Evolutionary conservation across 2,329 filamentous ascomycete species (phyloP).

Genomic region (Fusarium albidum): DNA sequence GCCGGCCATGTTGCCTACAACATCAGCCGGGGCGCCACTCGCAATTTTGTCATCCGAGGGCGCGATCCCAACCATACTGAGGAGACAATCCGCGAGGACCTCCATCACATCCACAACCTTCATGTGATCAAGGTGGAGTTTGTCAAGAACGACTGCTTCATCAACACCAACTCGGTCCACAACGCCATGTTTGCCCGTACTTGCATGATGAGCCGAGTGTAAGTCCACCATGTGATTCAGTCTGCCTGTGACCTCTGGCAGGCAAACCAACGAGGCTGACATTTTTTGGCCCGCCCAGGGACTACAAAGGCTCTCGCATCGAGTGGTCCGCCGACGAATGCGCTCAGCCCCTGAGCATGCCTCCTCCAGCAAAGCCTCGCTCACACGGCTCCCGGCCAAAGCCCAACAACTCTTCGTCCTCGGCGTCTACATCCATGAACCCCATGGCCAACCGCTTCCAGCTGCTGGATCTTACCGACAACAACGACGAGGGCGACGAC

Average conservation of each 20-base stretch:
- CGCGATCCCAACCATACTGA: conserved; percentile 68
- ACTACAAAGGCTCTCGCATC: conserved; percentile 76
- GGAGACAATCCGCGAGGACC: conserved; percentile 71
- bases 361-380: conserved; percentile 20
- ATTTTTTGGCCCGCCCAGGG: conserved; percentile 53
- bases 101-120: conserved; percentile 85
- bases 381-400: not conserved
- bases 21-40: conserved; percentile 71
- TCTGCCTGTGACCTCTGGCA: not conserved
- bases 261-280: conserved; percentile 24
- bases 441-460: conserved; percentile 68
- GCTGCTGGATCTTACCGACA: conserved; percentile 60
- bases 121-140: conserved; percentile 73
- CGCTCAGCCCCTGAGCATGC: conserved; percentile 58
- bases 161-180: conserved; percentile 80
- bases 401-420: not conserved
- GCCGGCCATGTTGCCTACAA: conserved; percentile 70
- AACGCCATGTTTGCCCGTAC: conserved; percentile 78
- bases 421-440: conserved; percentile 32
- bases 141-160: conserved; percentile 65
- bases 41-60: conserved; percentile 75
- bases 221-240: conserved; percentile 38
- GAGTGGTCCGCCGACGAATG: conserved; percentile 80
- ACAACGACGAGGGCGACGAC: conserved; percentile 40
- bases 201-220: conserved; percentile 76